Evolutionary conservation across 75 land plant species (phyloP).

Genomic region (Sequoiadendron giganteum): DNA sequence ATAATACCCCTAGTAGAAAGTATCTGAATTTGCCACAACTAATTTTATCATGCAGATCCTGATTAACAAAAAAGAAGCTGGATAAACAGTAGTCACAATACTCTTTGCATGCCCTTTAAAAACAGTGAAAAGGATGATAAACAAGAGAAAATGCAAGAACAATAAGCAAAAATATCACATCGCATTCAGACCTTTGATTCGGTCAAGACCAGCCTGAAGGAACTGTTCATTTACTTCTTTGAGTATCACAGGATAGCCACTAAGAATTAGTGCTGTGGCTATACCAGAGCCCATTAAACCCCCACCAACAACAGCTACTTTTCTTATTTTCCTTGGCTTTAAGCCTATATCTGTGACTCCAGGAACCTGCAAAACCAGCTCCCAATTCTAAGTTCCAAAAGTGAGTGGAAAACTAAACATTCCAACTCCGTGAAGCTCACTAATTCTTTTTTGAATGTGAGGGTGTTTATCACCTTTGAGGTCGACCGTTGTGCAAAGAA

Average conservation of each 20-base stretch:
- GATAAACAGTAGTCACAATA: background rate
- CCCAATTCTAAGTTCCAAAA: background rate
- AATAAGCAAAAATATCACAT: conserved; percentile 4
- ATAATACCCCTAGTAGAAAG: background rate
- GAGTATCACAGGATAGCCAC: conserved; percentile 72
- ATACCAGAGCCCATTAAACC: conserved; percentile 99
- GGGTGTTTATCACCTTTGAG: conserved; percentile 53
- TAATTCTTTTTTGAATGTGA: background rate
- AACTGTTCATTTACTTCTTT: conserved; percentile 93
- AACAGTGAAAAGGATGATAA: background rate
- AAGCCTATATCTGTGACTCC: conserved; percentile 83
- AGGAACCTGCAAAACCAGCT: conserved; percentile 32
- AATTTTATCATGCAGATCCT: background rate
- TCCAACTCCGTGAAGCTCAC: background rate
- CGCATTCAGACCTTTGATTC: conserved; percentile 69
- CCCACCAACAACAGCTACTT: conserved; percentile 94
- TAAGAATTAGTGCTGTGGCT: conserved; percentile 79
- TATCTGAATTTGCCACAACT: background rate
- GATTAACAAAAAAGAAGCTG: background rate
- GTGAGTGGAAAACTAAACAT: background rate
- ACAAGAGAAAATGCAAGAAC: background rate
- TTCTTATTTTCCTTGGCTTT: conserved; percentile 61
- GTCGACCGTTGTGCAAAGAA: conserved; percentile 91
- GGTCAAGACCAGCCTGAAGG: conserved; percentile 68
- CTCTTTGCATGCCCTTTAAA: background rate